Evolutionary conservation across 208 protist species (phyloP).

Genomic region (Herpetomonas samuelpessoai): DNA sequence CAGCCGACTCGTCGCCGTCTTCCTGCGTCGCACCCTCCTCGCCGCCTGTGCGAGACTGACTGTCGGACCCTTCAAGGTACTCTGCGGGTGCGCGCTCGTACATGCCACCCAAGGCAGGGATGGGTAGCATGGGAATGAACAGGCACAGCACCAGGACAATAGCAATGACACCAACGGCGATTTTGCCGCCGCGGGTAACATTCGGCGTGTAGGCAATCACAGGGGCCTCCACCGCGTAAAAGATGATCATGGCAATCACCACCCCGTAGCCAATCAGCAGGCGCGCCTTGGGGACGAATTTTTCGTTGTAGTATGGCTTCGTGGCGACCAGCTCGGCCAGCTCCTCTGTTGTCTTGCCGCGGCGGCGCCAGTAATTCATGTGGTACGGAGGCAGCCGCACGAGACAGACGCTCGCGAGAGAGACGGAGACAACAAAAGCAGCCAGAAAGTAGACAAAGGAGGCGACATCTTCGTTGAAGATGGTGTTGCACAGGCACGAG

Average conservation of each 20-base stretch:
- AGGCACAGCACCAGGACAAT: slow-evolving; percentile 32
- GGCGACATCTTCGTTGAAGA: slow-evolving; percentile 27
- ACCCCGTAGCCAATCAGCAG: slow-evolving; percentile 26
- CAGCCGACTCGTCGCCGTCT: neutral
- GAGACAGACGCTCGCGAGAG: slow-evolving; percentile 12
- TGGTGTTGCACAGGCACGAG: slow-evolving; percentile 24
- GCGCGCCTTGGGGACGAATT: slow-evolving; percentile 26
- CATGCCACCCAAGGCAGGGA: slow-evolving; percentile 37
- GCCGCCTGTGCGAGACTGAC: slow-evolving; percentile 1
- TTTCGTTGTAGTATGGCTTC: slow-evolving; percentile 20
- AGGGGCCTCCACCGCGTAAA: slow-evolving; percentile 35
- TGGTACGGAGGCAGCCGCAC: slow-evolving; percentile 45
- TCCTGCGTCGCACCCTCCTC: neutral
- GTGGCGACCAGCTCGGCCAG: slow-evolving; percentile 18
- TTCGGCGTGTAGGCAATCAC: slow-evolving; percentile 23
- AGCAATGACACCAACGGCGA: slow-evolving; percentile 31
- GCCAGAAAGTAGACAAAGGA: slow-evolving; percentile 39
- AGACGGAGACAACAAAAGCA: slow-evolving; percentile 22
- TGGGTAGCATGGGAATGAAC: slow-evolving; percentile 40
- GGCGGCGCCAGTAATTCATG: slow-evolving; percentile 42
- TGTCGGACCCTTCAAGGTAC: neutral
- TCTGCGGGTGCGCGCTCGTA: slow-evolving; percentile 25
- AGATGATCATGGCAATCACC: slow-evolving; percentile 23
- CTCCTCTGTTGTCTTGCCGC: slow-evolving; percentile 19
- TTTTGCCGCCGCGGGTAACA: slow-evolving; percentile 18